Percentiles rank a stretch among this genome's conserved stretches.
Conservation (phyloP, 768 basidiomycete species). For the Trichaptum fuscoviolaceum region DNA sequence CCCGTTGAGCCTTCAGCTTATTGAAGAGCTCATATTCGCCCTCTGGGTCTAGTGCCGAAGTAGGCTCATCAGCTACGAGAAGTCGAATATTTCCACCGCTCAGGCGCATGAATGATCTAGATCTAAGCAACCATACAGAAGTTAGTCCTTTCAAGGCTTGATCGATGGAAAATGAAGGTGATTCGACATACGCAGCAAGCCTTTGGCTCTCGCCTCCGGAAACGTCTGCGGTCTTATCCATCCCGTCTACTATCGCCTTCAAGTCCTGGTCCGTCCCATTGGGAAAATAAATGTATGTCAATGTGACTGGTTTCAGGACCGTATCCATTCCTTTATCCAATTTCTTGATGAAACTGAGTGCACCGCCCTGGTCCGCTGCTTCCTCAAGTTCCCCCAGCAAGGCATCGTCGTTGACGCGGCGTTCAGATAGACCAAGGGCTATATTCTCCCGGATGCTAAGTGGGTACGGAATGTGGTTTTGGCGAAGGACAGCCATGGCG, state of each 20-base stretch:
- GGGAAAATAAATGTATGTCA: constrained; percentile 5
- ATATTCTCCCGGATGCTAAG: constrained; percentile 41
- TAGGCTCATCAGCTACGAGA: constrained; percentile 55
- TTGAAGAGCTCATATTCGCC: constrained; percentile 46
- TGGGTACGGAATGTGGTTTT: constrained; percentile 45
- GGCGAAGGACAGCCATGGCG: constrained; percentile 44
- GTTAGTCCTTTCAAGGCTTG: background rate
- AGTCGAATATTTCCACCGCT: constrained; percentile 37
- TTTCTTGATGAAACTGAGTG: constrained; percentile 13
- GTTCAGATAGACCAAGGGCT: constrained; percentile 22
- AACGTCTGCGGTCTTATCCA: constrained; percentile 28
- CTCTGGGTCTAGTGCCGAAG: constrained; percentile 49
- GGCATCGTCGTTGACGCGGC: background rate
- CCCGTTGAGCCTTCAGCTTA: constrained; percentile 29
- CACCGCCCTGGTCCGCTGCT: constrained; percentile 12
- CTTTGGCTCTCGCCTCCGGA: constrained; percentile 44
- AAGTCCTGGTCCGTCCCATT: constrained; percentile 13
- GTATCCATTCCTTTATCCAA: constrained; percentile 11
- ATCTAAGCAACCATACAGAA: constrained; percentile 23
- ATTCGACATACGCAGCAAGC: constrained; percentile 39
- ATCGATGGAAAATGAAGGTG: background rate
- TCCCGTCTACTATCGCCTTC: constrained; percentile 25
- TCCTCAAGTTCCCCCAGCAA: constrained; percentile 6
- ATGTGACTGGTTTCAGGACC: background rate
- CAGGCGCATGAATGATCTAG: constrained; percentile 42